Evolutionary conservation across 495 filamentous ascomycete genomes (phyloP).

Genomic region (Podospora pseudopauciseta): DNA sequence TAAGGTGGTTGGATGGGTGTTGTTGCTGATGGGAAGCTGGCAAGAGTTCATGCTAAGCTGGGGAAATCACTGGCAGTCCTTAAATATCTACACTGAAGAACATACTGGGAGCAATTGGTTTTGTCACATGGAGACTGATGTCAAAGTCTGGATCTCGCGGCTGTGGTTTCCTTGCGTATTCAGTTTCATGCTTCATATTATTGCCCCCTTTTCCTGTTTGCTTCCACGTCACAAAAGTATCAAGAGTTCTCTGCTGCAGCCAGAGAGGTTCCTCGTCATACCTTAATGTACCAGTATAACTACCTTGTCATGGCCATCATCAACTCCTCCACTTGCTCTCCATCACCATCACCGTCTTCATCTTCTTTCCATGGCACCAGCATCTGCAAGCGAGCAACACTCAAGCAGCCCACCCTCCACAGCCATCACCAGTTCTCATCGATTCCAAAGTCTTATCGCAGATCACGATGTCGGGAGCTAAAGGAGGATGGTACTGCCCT

Average conservation of each 20-base stretch:
- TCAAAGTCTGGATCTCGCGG: neutral
- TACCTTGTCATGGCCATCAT: neutral
- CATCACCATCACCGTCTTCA: neutral
- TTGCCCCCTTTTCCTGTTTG: neutral
- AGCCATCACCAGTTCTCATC: neutral
- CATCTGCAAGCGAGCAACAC: neutral
- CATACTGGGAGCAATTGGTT: neutral
- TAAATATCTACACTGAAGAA: neutral
- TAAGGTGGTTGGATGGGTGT: neutral
- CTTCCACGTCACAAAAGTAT: neutral
- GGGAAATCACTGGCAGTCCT: neutral
- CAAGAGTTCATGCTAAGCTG: neutral
- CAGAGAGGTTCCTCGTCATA: neutral
- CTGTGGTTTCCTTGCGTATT: neutral
- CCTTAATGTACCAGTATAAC: neutral
- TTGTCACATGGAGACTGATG: neutral
- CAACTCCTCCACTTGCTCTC: too few relatives aligned
- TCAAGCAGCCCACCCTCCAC: neutral
- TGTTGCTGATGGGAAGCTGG: neutral
- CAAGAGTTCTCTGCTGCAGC: neutral
- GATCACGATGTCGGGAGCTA: neutral
- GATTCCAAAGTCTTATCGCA: neutral
- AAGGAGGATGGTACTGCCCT: neutral
- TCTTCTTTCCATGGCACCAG: neutral
- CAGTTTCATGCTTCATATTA: neutral